phyloP scores from a whole-genome alignment of 306 rosid genomes.

The Fragaria ananassa region DNA sequence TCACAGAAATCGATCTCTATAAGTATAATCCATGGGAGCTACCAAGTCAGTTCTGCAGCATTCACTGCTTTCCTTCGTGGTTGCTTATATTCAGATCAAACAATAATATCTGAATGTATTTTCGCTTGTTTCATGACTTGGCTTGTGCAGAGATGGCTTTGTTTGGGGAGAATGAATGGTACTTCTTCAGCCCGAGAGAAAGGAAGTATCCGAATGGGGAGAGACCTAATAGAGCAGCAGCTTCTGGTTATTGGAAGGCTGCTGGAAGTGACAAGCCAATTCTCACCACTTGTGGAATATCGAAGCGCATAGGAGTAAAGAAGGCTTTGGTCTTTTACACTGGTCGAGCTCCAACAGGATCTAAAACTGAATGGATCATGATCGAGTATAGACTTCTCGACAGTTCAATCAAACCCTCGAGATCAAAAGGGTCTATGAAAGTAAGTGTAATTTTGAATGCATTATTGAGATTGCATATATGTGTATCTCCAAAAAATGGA shows the following conservation, averaged over 20 bases:
- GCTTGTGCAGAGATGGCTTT: conserved; percentile 56
- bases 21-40: conserved; percentile 79
- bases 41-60: conserved; percentile 48
- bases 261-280: conserved; percentile 69
- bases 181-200: conserved; percentile 68
- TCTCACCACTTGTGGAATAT: conserved; percentile 39
- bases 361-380: conserved; percentile 70
- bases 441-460: conserved; percentile 32
- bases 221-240: conserved; percentile 72
- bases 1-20: conserved; percentile 64
- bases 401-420: conserved; percentile 30
- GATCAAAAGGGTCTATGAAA: conserved; percentile 59
- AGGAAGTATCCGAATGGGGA: conserved; percentile 61
- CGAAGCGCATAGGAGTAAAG: conserved; percentile 56
- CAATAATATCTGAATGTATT: neutral
- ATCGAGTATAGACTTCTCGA: conserved; percentile 55
- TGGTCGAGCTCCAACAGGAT: conserved; percentile 54
- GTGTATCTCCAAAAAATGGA: neutral
- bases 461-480: conserved; percentile 2
- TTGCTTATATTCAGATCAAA: conserved; percentile 7
- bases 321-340: conserved; percentile 62
- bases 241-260: conserved; percentile 73
- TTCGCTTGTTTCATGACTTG: neutral
- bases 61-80: conserved; percentile 18
- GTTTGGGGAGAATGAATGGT: conserved; percentile 77